A percentile compares a stretch with the other conserved stretches of the same genome.
These are phyloP conservation scores for Trichomonascaceae sp. DNA, from an alignment of 1,139 yeast species.

Conservation along the genomic window DNA sequence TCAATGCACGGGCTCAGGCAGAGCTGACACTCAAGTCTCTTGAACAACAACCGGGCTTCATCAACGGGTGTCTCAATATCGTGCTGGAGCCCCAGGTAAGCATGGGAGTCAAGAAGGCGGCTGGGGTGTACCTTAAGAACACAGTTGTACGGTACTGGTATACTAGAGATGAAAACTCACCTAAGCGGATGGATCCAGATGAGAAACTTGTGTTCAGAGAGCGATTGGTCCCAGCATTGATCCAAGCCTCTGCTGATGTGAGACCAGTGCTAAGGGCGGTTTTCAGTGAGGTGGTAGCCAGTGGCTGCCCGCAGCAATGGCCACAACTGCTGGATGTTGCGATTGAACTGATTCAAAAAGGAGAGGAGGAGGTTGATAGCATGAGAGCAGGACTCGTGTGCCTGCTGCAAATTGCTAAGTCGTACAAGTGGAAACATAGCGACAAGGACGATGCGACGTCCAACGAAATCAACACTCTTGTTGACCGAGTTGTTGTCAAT, in stretches of 20 bases:
- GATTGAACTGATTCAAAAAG: conserved; percentile 42
- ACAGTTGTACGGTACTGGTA: conserved; percentile 56
- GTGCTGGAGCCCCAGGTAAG: conserved; percentile 42
- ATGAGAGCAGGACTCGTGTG: conserved; percentile 70
- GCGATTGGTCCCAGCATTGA: conserved; percentile 37
- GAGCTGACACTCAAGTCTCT: conserved; percentile 52
- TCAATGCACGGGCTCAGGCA: conserved; percentile 48
- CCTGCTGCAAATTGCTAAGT: conserved; percentile 59
- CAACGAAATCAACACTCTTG: conserved; percentile 16
- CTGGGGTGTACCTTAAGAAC: conserved; percentile 82
- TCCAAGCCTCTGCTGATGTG: conserved; percentile 30
- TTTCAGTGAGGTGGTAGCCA: conserved; percentile 46
- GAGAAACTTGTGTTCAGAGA: conserved; percentile 66
- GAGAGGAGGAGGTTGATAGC: conserved; percentile 39
- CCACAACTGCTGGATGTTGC: conserved; percentile 47
- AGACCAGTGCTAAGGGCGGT: conserved; percentile 58
- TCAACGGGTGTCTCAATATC: conserved; percentile 74
- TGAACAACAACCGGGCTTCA: conserved; percentile 53
- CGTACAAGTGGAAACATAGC: conserved; percentile 66
- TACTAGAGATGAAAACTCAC: conserved; percentile 21
- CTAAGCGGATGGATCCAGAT: conserved; percentile 38
- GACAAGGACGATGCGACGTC: conserved; percentile 37
- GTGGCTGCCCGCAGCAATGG: conserved; percentile 68
- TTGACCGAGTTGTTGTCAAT: conserved; percentile 51
- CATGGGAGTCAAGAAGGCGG: conserved; percentile 53